Conservation (phyloP, 176 grass and related monocot genomes). For the Ananas comosus region DNA sequence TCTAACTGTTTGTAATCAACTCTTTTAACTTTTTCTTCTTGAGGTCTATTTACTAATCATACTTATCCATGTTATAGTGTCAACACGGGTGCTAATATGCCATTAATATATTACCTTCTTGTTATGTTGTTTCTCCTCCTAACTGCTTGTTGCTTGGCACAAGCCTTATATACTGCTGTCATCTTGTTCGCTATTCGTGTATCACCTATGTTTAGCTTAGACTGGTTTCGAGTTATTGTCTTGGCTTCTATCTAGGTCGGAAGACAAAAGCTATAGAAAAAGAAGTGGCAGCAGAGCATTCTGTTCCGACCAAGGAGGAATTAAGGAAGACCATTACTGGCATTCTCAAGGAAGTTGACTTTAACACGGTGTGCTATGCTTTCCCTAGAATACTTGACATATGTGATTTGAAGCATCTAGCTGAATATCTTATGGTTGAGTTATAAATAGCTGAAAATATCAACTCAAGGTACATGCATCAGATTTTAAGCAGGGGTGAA, state of each 20-base stretch:
- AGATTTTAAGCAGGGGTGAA: background rate
- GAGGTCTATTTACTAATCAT: too few species aligned
- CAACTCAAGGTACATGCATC: background rate
- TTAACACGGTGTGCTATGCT: constrained; percentile 55
- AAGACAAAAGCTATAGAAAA: constrained; percentile 50
- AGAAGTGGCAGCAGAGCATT: constrained; percentile 19
- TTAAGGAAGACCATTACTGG: constrained; percentile 63
- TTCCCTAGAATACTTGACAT: constrained; percentile 6
- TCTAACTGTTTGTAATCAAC: too few species aligned
- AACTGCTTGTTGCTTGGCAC: too few species aligned
- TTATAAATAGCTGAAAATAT: background rate
- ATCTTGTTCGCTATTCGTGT: too few species aligned
- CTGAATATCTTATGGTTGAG: background rate
- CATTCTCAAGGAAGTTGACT: constrained; percentile 89
- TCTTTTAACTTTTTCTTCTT: too few species aligned
- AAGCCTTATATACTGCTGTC: too few species aligned
- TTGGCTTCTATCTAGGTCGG: constrained; percentile 55
- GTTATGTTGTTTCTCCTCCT: too few species aligned
- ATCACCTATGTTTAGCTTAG: constrained; percentile 1
- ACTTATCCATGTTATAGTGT: background rate
- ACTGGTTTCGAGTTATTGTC: constrained; percentile 14
- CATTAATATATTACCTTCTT: too few species aligned
- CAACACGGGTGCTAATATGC: background rate
- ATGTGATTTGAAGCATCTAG: background rate
- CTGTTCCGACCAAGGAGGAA: constrained; percentile 71